These are phyloP conservation scores for Geotrichum bryndzae DNA, from an alignment of 1,139 yeast species.

Conservation along the genomic window DNA sequence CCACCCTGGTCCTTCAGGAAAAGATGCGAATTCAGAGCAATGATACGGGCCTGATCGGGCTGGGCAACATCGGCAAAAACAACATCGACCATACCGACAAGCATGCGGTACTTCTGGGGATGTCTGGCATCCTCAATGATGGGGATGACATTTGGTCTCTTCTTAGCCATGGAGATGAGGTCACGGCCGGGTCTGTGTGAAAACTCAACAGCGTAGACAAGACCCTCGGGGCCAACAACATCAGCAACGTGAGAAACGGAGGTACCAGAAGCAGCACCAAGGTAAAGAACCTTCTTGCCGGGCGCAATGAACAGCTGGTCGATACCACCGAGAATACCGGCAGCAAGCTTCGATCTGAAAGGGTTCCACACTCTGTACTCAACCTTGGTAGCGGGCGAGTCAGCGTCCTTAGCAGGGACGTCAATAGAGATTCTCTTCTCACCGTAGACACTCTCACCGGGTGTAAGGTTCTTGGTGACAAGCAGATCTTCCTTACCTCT, in stretches of 20 bases:
- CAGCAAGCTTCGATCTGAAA: conserved; percentile 98
- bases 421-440: conserved; percentile 93
- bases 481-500: conserved; percentile 94
- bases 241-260: conserved; percentile 96
- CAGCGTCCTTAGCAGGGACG: conserved; percentile 83
- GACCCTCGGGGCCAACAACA: conserved; percentile 94
- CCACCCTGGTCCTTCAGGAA: background rate
- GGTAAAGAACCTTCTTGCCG: conserved; percentile 92
- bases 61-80: conserved; percentile 99
- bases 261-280: conserved; percentile 99
- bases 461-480: conserved; percentile 93
- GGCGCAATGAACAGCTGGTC: conserved; percentile 97
- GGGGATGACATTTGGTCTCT: conserved; percentile 98
- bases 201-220: conserved; percentile 97
- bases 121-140: conserved; percentile 99
- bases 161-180: conserved; percentile 98
- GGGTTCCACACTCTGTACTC: conserved; percentile 99
- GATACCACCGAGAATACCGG: conserved; percentile 99
- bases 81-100: conserved; percentile 95
- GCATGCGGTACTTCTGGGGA: conserved; percentile 99
- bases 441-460: conserved; percentile 81
- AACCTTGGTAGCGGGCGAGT: conserved; percentile 82
- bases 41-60: conserved; percentile 99
- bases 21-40: conserved; percentile 61
- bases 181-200: conserved; percentile 98